Evolutionary conservation across 371 early-diverging fungal genomes (phyloP), one percentile per base, ranked within the genome.

Genomic region (Chytridiales sp.): DNA sequence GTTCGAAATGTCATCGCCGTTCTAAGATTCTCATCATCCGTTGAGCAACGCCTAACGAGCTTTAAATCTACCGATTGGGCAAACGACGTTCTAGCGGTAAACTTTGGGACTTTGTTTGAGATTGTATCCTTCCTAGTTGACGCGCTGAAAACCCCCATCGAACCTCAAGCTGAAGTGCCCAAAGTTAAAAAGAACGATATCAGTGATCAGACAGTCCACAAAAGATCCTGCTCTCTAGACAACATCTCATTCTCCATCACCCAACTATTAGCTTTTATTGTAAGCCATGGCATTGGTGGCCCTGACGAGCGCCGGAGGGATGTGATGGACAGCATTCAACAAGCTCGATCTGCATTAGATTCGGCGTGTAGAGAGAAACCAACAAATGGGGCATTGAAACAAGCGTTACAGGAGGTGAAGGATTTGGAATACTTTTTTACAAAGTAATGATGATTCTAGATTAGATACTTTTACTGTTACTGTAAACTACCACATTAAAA

Each of bases 401-500:
- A n/a, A n/a, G n/a, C n/a, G n/a, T n/a, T n/a, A n/a, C n/a, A n/a
- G n/a, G n/a, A n/a, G n/a, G n/a, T n/a, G n/a, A n/a, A n/a, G n/a
- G n/a, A n/a, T n/a, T n/a, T n/a, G n/a, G n/a, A n/a, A n/a, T n/a
- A n/a, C n/a, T n/a, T n/a, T n/a, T n/a, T n/a, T n/a, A n/a, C n/a
- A n/a, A n/a, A n/a, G n/a, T n/a, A n/a, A n/a, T n/a, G n/a, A n/a
- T n/a, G n/a, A n/a, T n/a, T n/a, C n/a, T n/a, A n/a, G n/a, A n/a
- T n/a, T n/a, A n/a, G n/a, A n/a, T n/a, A n/a, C n/a, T n/a, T n/a
- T n/a, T n/a, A n/a, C n/a, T n/a, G n/a, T n/a, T n/a, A n/a, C n/a
- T n/a, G n/a, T 43, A 8, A 6, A 52, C 43, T 39, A 78, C 78
- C 78, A 78, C 67, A 68, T 17, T 50, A 74, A 49, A 11, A 67